Base-by-base conservation (phyloP, 192 early-diverging fungal species). In the Dissophora globulifera region DNA sequence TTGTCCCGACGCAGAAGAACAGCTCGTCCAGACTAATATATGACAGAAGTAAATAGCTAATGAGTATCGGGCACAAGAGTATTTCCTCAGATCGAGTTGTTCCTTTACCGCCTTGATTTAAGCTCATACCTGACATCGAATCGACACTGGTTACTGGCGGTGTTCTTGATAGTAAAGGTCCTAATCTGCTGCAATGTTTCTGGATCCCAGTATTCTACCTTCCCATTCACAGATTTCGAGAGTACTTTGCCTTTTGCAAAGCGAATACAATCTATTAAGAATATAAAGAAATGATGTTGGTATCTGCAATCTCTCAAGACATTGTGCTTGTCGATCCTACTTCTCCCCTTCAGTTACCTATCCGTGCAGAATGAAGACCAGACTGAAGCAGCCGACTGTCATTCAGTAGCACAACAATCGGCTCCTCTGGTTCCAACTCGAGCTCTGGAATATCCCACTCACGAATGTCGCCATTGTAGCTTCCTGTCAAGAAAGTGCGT, bases 161-260 rank as follows among this genome's bases (percentile, higher is more conserved):
- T 70, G 58, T 81, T 78, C 45, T 78, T 78, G 32, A 81, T 78
- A 49, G 17, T 57, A 47, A 87, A 82, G 32, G 79, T 51, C 17
- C 83, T 81, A 25, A 88, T 79, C 1, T 81, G 32, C 30, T 79
- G n/a, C 4, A 79, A 51, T 13, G 85, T 67, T 8, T 81, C 70
- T 26, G 88, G 62, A 68, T 94, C 84, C 90, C 92, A 92, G 62
- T 91, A 86, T 52, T 92, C 92, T 26, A 95, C 85, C 27, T 88
- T 84, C 16, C 93, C 93, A 67, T 92, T 85, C 26, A 84, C 82
- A 46, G 88, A 91, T 59, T 94, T 94, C 40, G 87, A 85, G 1
- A 95, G 51, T 4, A 93, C 74, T 59, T 84, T 84, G 9, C 79
- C 80, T 27, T 91, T 87, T 12, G 86, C 88, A 82, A 87, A 92